These are phyloP conservation scores for Didymella lethalis DNA, from an alignment of 2,329 filamentous ascomycete species.

Conservation along the genomic window DNA sequence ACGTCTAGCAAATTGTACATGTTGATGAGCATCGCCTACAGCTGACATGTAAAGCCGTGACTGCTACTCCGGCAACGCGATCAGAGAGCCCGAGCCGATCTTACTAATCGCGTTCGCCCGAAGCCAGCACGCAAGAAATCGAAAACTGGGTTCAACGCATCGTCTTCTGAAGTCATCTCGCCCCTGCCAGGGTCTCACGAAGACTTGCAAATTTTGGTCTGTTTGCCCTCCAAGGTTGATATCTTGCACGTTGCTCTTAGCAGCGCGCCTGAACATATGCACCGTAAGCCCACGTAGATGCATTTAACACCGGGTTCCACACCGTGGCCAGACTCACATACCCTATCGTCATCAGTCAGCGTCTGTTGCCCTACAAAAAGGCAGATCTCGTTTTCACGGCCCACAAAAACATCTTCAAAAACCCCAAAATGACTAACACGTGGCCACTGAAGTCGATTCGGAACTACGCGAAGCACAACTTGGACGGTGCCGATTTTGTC, in stretches of 20 bases:
- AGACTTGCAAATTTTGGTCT: not conserved
- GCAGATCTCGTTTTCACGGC: not conserved
- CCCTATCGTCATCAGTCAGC: not conserved
- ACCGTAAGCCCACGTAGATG: not conserved
- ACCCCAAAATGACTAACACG: not conserved
- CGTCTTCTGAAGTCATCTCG: not conserved
- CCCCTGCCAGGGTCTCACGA: not conserved
- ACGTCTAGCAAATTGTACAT: not conserved
- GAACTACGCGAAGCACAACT: not conserved
- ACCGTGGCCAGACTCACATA: not conserved
- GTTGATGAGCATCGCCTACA: not conserved
- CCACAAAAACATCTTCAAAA: not conserved
- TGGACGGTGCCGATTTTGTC: not conserved
- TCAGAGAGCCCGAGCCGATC: not conserved
- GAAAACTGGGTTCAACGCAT: not conserved
- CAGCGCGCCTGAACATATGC: not conserved
- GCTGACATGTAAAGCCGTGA: not conserved
- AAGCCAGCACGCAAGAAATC: not conserved
- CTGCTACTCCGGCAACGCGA: not conserved
- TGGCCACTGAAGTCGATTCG: not conserved
- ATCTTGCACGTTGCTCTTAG: not conserved
- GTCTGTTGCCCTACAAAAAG: not conserved
- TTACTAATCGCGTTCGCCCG: not conserved
- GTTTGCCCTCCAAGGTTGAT: not conserved
- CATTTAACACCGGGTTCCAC: not conserved